Conservation (phyloP, 2,329 filamentous ascomycete species). For the Botrytis aclada region DNA sequence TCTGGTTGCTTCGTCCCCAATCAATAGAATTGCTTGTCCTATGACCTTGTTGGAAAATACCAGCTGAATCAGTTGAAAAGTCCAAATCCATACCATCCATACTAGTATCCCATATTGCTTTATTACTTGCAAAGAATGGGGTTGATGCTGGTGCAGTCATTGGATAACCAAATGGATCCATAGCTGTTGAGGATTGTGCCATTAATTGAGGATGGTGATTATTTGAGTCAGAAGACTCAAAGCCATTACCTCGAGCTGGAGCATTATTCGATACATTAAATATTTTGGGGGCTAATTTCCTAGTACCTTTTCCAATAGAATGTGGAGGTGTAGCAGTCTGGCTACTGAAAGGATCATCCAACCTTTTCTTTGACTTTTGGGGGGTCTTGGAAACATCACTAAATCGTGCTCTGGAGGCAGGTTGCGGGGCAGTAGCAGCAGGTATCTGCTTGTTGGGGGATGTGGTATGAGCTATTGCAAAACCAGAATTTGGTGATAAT, state of each 20-base stretch:
- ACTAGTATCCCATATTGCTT: slow-evolving; percentile 52
- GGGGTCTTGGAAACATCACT: slow-evolving; percentile 41
- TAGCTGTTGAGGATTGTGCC: slow-evolving; percentile 47
- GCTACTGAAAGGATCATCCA: slow-evolving; percentile 36
- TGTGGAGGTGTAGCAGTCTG: slow-evolving; percentile 61
- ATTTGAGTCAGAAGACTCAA: slow-evolving; percentile 27
- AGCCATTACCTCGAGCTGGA: slow-evolving; percentile 33
- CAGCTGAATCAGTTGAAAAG: slow-evolving; percentile 45
- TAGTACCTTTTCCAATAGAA: slow-evolving; percentile 51
- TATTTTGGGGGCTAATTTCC: slow-evolving; percentile 49
- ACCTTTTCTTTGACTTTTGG: slow-evolving; percentile 40
- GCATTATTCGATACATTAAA: slow-evolving; percentile 36
- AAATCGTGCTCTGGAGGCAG: slow-evolving; percentile 28
- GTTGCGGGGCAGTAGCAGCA: slow-evolving; percentile 52
- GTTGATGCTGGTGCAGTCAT: slow-evolving; percentile 55
- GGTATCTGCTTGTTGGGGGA: slow-evolving; percentile 52
- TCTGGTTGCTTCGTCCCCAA: slow-evolving; percentile 54
- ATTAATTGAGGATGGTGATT: slow-evolving; percentile 47
- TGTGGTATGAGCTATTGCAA: slow-evolving; percentile 54
- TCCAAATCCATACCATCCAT: slow-evolving; percentile 60
- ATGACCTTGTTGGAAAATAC: slow-evolving; percentile 39
- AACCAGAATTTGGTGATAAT: slow-evolving; percentile 51
- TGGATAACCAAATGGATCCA: slow-evolving; percentile 59
- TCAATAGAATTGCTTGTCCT: slow-evolving; percentile 53
- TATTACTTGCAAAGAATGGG: slow-evolving; percentile 44